Evolutionary conservation across 768 basidiomycete species (phyloP).

Genomic region (Crepidotus variabilis): DNA sequence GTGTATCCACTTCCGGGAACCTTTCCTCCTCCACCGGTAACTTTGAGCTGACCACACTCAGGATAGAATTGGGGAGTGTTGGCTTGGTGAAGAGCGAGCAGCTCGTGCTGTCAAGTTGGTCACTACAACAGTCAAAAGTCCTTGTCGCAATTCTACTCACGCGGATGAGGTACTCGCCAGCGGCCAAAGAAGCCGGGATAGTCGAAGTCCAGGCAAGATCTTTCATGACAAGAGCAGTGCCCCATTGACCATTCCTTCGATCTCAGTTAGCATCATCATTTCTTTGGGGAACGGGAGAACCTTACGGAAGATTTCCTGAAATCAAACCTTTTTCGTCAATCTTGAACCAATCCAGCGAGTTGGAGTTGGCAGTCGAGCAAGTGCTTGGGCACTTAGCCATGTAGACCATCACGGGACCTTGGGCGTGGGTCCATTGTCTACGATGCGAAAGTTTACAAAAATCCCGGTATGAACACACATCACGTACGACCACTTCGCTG

Average conservation of each 20-base stretch:
- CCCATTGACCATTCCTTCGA: constrained; percentile 25
- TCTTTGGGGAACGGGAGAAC: not conserved
- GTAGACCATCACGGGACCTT: constrained; percentile 35
- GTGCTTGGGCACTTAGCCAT: constrained; percentile 30
- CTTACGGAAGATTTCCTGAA: constrained; percentile 27
- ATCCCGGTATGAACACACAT: not conserved
- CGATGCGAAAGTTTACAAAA: not conserved
- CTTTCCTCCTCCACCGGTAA: constrained; percentile 33
- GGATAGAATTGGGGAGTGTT: constrained; percentile 39
- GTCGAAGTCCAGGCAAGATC: constrained; percentile 27
- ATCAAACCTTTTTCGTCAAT: constrained; percentile 30
- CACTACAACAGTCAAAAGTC: not conserved
- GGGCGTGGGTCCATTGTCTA: constrained; percentile 31
- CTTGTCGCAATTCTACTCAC: constrained; percentile 7
- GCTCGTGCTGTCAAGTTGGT: constrained; percentile 22
- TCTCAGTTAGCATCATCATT: not conserved
- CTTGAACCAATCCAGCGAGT: constrained; percentile 34
- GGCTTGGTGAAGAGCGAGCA: constrained; percentile 34
- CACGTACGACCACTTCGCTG: constrained; percentile 30
- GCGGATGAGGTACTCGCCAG: constrained; percentile 34
- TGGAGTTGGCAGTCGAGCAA: constrained; percentile 29
- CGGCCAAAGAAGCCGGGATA: constrained; percentile 29
- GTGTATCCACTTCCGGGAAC: constrained; percentile 27
- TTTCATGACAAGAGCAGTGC: constrained; percentile 23
- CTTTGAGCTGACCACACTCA: constrained; percentile 33